A percentile compares a stretch with the other conserved stretches of the same genome.
These are phyloP conservation scores for Mycena epipterygia DNA, from an alignment of 768 basidiomycete genomes.

Conservation along the genomic window DNA sequence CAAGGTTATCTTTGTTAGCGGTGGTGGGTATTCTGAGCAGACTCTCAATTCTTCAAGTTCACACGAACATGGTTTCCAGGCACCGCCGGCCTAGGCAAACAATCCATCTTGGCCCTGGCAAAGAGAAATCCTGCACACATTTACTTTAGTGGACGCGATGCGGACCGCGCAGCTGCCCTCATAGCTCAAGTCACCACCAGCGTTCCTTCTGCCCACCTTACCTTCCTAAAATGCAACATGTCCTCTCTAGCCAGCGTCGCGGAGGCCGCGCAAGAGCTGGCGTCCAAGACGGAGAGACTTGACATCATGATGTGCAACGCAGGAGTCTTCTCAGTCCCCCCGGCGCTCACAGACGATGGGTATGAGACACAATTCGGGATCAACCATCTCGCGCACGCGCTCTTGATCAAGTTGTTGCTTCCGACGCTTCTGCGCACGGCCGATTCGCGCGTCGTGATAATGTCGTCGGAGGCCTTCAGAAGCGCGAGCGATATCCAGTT, in stretches of 20 bases:
- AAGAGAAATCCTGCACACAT: slow-evolving; percentile 20
- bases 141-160: slow-evolving; percentile 26
- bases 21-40: background rate
- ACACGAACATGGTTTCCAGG: background rate
- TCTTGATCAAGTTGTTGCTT: slow-evolving; percentile 59
- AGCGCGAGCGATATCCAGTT: slow-evolving; percentile 13
- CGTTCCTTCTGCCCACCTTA: slow-evolving; percentile 1
- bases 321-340: slow-evolving; percentile 8
- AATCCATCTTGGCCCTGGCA: slow-evolving; percentile 16
- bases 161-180: slow-evolving; percentile 5
- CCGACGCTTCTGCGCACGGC: slow-evolving; percentile 48
- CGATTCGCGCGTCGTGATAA: slow-evolving; percentile 51
- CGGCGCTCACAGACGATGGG: slow-evolving; percentile 24
- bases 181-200: background rate
- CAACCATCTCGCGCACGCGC: slow-evolving; percentile 53
- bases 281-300: slow-evolving; percentile 8
- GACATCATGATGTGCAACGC: slow-evolving; percentile 31
- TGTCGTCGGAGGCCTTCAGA: slow-evolving; percentile 9
- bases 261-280: slow-evolving; percentile 1
- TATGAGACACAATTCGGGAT: slow-evolving; percentile 24
- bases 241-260: slow-evolving; percentile 24
- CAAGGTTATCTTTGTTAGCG: slow-evolving; percentile 24
- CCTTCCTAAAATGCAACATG: slow-evolving; percentile 30
- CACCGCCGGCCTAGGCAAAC: slow-evolving; percentile 23
- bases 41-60: background rate